A percentile compares a stretch with the other conserved stretches of the same genome.
Evolutionary conservation across 495 filamentous ascomycete genomes (phyloP).

Genomic region (Annulohypoxylon nitens): DNA sequence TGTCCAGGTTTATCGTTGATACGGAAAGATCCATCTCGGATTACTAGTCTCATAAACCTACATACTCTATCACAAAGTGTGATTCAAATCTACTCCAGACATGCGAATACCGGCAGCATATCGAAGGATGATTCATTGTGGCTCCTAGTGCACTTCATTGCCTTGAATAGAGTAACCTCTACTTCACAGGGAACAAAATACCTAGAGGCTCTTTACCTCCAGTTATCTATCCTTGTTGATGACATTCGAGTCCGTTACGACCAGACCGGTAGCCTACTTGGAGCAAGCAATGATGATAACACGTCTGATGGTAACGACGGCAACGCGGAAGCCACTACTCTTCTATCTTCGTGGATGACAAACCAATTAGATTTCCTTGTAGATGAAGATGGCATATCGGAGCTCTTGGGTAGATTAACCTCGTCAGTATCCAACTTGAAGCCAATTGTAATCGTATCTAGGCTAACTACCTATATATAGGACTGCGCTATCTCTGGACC

Average conservation of each 20-base stretch:
- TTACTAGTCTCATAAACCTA: conserved; percentile 42
- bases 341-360: conserved; percentile 51
- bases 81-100: conserved; percentile 38
- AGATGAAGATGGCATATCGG: conserved; percentile 57
- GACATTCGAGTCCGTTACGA: conserved; percentile 57
- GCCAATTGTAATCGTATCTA: background rate
- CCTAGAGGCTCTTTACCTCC: conserved; percentile 67
- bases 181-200: conserved; percentile 66
- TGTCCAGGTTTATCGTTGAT: conserved; percentile 39
- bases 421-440: conserved; percentile 51
- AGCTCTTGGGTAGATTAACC: conserved; percentile 55
- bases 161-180: conserved; percentile 69
- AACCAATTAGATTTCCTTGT: conserved; percentile 53
- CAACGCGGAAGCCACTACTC: conserved; percentile 41
- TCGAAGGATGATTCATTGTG: conserved; percentile 68
- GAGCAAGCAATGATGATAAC: conserved; percentile 22
- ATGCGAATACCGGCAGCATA: background rate
- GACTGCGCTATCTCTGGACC: conserved; percentile 44
- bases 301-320: conserved; percentile 34
- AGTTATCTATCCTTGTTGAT: conserved; percentile 48
- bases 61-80: conserved; percentile 51
- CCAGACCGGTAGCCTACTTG: background rate
- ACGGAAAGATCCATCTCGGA: conserved; percentile 22
- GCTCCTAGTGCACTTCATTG: conserved; percentile 86
- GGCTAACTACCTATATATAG: conserved; percentile 38